Evolutionary conservation across 139 green algal genomes (phyloP), one percentile per base, ranked within the genome.

Genomic region (Chloropicon primus): DNA sequence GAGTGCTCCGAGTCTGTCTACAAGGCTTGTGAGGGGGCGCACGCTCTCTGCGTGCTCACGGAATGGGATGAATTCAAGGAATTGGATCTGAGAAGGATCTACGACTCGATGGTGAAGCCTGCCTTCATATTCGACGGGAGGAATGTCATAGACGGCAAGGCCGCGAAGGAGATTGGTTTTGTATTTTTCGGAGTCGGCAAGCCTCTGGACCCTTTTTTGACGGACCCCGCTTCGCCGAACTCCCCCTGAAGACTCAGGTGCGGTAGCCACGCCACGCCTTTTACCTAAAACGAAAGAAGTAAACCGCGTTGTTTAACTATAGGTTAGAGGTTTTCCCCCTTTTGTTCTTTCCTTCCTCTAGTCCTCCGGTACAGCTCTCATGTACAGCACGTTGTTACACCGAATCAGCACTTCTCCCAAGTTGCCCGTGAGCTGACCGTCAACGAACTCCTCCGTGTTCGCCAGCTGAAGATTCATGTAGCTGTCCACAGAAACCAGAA

Each of bases 61-160:
- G 96, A 99, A 88, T 99, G 96, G 96, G 96, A 99, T 77, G 86
- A 96, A 83, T 99, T 99, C 89, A 98, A 97, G 87, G 80, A 75
- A 73, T 72, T 80, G 25, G 90, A 94, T 82, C 92, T 85, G 78
- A 24, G 82, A 72, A 82, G 85, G 26, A 83, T 97, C 10, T 96
- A 94, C 77, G 84, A 88, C 41, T 83, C 73, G 74, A 99, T 99
- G 96, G 80, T 88, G 28, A 98, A 99, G 90, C 96, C 96, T 10
- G 94, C 96, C 0, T 99, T 98, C 78, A 78, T 99, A n/a, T 99
- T 99, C 85, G 96, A 99, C 78, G 95, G 96, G 28, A 90, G 96
- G 77, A 98, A 98, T 86, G 91, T 97, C 72, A 81, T 99, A 54
- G 87, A 97, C 84, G 92, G 96, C 81, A 85, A 85, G 17, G 84